Evolutionary conservation across 345 rosid species (phyloP).

Genomic region (Citropsis articulata): DNA sequence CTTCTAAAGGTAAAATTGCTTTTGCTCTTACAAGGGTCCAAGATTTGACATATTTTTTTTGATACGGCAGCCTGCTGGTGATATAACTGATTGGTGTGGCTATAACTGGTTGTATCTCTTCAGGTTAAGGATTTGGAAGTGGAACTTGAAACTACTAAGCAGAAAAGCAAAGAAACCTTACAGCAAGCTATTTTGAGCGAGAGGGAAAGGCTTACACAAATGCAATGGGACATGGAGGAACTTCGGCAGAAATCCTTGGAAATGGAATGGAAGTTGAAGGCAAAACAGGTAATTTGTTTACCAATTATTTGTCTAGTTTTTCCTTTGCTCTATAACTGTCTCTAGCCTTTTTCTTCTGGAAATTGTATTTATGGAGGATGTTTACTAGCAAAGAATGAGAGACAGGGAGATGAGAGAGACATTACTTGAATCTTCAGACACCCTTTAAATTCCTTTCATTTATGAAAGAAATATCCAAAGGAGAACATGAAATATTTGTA

Average conservation of each 20-base stretch:
- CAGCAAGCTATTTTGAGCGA: constrained; percentile 85
- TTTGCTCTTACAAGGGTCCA: not conserved
- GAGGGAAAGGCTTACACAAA: constrained; percentile 82
- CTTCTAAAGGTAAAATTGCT: not conserved
- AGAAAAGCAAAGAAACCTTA: constrained; percentile 84
- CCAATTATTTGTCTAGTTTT: constrained; percentile 2
- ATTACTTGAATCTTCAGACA: not conserved
- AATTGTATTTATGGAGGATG: not conserved
- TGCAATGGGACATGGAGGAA: constrained; percentile 99
- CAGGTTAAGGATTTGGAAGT: constrained; percentile 95
- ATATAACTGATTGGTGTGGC: not conserved
- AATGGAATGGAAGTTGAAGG: constrained; percentile 85
- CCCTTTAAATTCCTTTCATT: not conserved
- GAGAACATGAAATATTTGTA: not conserved
- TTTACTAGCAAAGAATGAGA: not conserved
- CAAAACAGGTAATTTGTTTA: constrained; percentile 51
- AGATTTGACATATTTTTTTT: not conserved
- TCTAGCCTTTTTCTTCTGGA: not conserved
- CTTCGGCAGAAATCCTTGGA: constrained; percentile 74
- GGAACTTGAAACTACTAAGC: constrained; percentile 85
- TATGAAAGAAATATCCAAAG: not conserved
- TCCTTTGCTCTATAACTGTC: not conserved
- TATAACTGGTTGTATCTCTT: constrained; percentile 19
- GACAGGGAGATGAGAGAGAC: not conserved
- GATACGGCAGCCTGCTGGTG: not conserved